Conservation (phyloP, 805 yeast genomes). For the Wickerhamiella siamensis region DNA sequence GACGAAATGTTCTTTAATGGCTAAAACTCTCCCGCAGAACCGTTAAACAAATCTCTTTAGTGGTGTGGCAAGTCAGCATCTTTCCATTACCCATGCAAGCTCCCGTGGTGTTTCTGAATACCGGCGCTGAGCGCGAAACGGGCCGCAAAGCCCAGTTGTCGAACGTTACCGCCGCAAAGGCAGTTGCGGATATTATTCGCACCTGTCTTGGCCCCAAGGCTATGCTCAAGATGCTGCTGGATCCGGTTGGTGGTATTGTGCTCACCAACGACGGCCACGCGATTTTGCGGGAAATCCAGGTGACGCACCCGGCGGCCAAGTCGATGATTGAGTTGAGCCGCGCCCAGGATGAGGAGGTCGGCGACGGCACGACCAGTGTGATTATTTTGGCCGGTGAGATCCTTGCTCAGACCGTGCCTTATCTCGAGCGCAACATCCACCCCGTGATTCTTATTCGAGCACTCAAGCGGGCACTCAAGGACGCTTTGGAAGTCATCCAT, state of each 20-base stretch:
- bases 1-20: no score
- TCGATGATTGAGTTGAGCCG: constrained; percentile 94
- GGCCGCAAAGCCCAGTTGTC: constrained; percentile 96
- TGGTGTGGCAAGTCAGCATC: neutral
- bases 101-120: constrained; percentile 72
- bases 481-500: constrained; percentile 79
- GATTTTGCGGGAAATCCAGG: constrained; percentile 85
- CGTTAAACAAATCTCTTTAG: no score
- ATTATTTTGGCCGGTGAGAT: constrained; percentile 95
- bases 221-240: constrained; percentile 93
- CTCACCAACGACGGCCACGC: constrained; percentile 98
- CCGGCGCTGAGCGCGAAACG: constrained; percentile 81
- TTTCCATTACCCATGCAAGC: constrained; percentile 45
- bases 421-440: constrained; percentile 82
- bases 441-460: constrained; percentile 95
- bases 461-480: constrained; percentile 74
- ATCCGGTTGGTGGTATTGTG: constrained; percentile 89
- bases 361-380: constrained; percentile 97
- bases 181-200: constrained; percentile 93
- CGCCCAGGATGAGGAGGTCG: constrained; percentile 97
- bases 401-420: constrained; percentile 87
- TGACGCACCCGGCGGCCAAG: constrained; percentile 96
- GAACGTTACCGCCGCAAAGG: constrained; percentile 98
- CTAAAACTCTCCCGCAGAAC: no score
- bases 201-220: constrained; percentile 99